Evolutionary conservation across 192 early-diverging fungal species (phyloP), one percentile per base, ranked within the genome.

Genomic region (Dimargaris xerosporica): DNA sequence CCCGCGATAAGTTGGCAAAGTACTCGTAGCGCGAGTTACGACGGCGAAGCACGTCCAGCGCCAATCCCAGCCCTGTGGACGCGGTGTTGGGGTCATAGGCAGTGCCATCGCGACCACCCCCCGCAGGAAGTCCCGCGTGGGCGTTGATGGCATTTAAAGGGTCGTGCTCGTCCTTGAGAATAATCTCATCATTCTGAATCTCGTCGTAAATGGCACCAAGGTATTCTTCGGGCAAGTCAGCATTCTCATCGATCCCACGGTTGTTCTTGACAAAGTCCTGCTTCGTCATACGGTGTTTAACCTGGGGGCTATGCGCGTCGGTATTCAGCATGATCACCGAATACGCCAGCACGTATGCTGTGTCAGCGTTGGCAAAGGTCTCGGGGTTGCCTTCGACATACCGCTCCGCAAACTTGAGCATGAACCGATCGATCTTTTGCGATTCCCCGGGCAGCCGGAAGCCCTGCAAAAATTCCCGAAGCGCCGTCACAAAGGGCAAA

Each of bases 341-440:
- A 71, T 91, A 96, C 25, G 93, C 90, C 29, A 96, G 78, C 42
- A 92, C 85, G 63, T 96, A 96, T 0, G 91, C 90, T 21, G 93
- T 90, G 65, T 96, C 92, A 44, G 93, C 91, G 63, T 89, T 93
- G 54, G 85, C 84, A 74, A 96, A 96, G 0, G 74, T 72, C 4
- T 71, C 70, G 1, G 90, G 86, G 62, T 96, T 93, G 51, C 84
- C 87, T 66, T 87, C 83, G 13, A 92, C 67, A 64, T 87, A 96
- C 29, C 91, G 80, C 71, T 94, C 91, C 39, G 93, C 93, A 77
- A 94, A 96, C 73, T 96, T 96, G 17, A 96, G 78, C 93, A 96
- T 96, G 66, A 92, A 94, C 42, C 93, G 77, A 73, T 96, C 93
- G 67, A 96, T 96, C 77, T 94, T 94, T 68, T 96, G 93, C 28